A percentile compares a stretch with the other conserved stretches of the same genome.
Conservation (phyloP, 768 basidiomycete genomes). For the Russula sp. region DNA sequence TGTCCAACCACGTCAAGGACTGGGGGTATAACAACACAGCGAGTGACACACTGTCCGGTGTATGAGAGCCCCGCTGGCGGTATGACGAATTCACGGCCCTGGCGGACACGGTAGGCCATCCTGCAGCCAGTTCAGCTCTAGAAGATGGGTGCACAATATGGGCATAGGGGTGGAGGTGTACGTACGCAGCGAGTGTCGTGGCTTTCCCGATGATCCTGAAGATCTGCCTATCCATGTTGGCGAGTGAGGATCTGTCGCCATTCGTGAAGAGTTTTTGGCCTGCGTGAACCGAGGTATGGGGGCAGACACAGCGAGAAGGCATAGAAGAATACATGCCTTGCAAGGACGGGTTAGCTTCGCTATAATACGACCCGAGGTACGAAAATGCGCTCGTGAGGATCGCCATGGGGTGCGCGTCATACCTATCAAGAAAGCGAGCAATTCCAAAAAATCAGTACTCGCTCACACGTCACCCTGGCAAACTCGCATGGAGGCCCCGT, state of each 20-base stretch:
- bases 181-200: slow-evolving; percentile 81
- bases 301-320: not conserved
- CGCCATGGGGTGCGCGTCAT: slow-evolving; percentile 91
- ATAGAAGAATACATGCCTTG: slow-evolving; percentile 53
- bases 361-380: slow-evolving; percentile 83
- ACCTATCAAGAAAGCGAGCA: slow-evolving; percentile 43
- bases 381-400: slow-evolving; percentile 85
- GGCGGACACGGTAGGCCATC: slow-evolving; percentile 91
- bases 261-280: slow-evolving; percentile 78
- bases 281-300: slow-evolving; percentile 32
- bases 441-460: not conserved
- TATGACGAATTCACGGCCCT: slow-evolving; percentile 82
- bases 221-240: slow-evolving; percentile 89
- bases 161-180: slow-evolving; percentile 13
- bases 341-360: slow-evolving; percentile 84
- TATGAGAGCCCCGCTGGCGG: slow-evolving; percentile 83
- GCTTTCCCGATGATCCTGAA: slow-evolving; percentile 85
- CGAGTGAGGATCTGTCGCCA: slow-evolving; percentile 62
- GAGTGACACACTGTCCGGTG: slow-evolving; percentile 66
- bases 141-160: not conserved
- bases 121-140: slow-evolving; percentile 38
- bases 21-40: not conserved
- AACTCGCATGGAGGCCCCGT: not conserved
- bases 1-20: slow-evolving; percentile 7
- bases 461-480: not conserved